Evolutionary conservation across 257 asterid species (phyloP), one percentile per base, ranked within the genome.

Genomic region (Ilex aquifolium): DNA sequence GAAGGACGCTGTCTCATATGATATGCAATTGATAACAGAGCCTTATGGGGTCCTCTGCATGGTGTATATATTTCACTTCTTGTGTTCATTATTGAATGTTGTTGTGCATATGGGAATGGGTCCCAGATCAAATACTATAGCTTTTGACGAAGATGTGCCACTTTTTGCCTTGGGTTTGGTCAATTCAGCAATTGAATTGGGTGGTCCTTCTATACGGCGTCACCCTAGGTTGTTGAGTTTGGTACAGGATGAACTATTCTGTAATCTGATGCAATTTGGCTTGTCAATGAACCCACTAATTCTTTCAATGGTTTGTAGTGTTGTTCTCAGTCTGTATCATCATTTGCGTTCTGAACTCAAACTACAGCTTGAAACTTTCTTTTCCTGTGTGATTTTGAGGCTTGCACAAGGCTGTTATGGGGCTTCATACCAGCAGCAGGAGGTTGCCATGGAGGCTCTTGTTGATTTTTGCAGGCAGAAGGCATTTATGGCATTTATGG

Each of bases 401-500:
- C 94, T 90, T 66, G 83, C 96, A 51, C 97, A 92, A 73, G 82
- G 95, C 65, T 88, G 95, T 48, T 90, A 48, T 74, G 99, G 99
- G 57, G 88, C 96, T 66, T 83, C 97, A 7, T 89, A 83, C 82
- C 94, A 87, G 84, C 99, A 89, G 81, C 99, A 92, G 76, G 99
- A 92, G 85, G 97, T 84, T 60, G 88, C 91, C n/a, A 92, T 92
- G 99, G 99, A 92, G 80, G 94, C 96, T 61, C 79, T 92, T 65
- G 97, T 92, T 76, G 99, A 92, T 72, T 92, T 92, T 70, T 92
- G 99, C 67, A 65, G 96, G 81, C 97, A 92, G 83, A 90, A 87
- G 64, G 69, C 87, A 32, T 92, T 92, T 74, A 87, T 92, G 64
- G 69, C 87, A 32, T 92, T 92, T 74, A 87, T 92, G 95, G 94